These are phyloP conservation scores for Lathyrus tuberosus DNA, from an alignment of 306 rosid genomes.

Conservation along the genomic window DNA sequence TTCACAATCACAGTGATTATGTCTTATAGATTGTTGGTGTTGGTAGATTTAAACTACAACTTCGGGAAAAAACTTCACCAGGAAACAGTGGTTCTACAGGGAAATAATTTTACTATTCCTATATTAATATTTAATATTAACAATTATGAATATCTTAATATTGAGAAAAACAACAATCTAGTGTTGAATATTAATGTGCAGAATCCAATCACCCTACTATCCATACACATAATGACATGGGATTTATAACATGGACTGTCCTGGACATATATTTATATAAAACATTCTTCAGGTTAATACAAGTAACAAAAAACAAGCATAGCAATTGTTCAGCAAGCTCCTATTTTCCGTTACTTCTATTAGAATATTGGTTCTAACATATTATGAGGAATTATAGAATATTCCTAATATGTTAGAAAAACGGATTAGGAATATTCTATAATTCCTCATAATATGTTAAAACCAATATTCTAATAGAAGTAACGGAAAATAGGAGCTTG, in stretches of 20 bases:
- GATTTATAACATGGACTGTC: background rate
- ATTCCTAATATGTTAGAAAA: slow-evolving; percentile 5
- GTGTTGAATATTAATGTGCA: background rate
- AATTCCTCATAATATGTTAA: slow-evolving; percentile 2
- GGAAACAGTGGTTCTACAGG: too few relatives aligned
- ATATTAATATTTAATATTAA: background rate
- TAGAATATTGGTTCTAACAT: slow-evolving; percentile 1
- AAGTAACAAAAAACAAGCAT: background rate
- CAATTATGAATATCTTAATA: background rate
- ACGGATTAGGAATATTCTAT: slow-evolving; percentile 2
- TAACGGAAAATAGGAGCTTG: background rate
- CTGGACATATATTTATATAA: background rate
- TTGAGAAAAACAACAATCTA: background rate
- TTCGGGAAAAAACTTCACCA: background rate
- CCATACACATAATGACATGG: background rate
- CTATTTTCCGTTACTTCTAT: background rate
- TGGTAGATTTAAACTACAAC: too few relatives aligned
- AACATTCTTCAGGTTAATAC: background rate
- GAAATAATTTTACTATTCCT: too few relatives aligned
- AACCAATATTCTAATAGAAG: slow-evolving; percentile 3
- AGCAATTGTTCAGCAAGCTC: background rate
- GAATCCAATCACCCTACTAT: background rate
- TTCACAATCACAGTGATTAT: too few relatives aligned
- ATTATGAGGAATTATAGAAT: slow-evolving; percentile 2
- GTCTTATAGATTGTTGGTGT: too few relatives aligned